Evolutionary conservation across 139 green algal species (phyloP), one percentile per base, ranked within the genome.

Genomic region (Trebouxia sp.): DNA sequence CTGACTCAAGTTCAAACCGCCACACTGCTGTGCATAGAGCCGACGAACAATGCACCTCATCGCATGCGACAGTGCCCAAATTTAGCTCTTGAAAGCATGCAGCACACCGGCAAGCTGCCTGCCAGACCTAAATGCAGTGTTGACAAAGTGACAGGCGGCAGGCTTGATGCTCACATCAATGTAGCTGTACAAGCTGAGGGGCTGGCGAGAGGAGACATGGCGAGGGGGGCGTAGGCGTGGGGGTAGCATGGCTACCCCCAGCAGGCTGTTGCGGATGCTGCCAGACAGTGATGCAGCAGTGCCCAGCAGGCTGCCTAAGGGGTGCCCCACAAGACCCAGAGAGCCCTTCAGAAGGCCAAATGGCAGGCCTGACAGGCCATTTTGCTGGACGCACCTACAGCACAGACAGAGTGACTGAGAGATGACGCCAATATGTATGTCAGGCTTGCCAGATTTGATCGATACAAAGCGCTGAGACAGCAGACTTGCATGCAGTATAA

Each of bases 131-230:
- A 26, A 70, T 5, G 9, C 45, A 3, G 22, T 12, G 28, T 47
- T n/a, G n/a, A 47, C 41, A 6, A 45, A 30, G 47, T 58, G 14
- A 66, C 11, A 48, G 58, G 22, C 17, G 20, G 39, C 39, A 78
- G 17, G 22, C 12, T 30, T 8, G 69, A n/a, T 62, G 15, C 65
- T 87, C 35, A 86, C 84, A 55, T 86, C 76, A 17, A 45, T 30
- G 38, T 79, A 86, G 69, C 76, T 74, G 69, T 91, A 91, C 37
- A 74, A 51, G 2, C 66, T 30, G 45, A 92, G 86, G n/a, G 86
- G 69, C 22, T 62, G 42, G 12, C 53, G 56, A 7, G 70, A 6
- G 7, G 30, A 28, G 3, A 89, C 69, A 32, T 62, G 65, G n/a
- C 81, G 80, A 8, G 83, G 83, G n/a, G 84, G 84, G 14, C 87